Conservation (phyloP, 108 stramenopile genomes). For the Cylindrotheca closterium region DNA sequence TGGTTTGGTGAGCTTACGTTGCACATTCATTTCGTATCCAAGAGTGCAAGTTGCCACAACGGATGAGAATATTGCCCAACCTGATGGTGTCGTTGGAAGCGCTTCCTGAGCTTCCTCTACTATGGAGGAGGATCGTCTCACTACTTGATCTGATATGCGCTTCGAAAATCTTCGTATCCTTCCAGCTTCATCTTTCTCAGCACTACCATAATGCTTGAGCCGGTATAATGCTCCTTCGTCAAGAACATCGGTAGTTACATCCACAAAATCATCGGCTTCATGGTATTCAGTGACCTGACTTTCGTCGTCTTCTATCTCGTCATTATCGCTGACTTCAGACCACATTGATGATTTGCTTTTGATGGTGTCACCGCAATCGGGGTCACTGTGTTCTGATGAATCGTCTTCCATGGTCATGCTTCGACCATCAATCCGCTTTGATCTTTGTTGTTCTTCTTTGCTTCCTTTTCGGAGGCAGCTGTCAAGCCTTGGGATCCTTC, state of each 20-base stretch:
- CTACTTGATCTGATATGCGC: constrained; percentile 27
- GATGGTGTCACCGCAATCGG: too few relatives aligned
- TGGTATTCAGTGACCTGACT: not conserved
- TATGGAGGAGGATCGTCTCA: constrained; percentile 38
- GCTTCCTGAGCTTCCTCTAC: too few relatives aligned
- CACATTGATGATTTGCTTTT: not conserved
- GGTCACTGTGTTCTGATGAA: too few relatives aligned
- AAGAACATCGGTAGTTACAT: too few relatives aligned
- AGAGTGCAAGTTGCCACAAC: constrained; percentile 36
- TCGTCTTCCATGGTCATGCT: too few relatives aligned
- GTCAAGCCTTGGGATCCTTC: too few relatives aligned
- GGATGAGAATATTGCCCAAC: constrained; percentile 61
- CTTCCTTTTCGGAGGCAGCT: too few relatives aligned
- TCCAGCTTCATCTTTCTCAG: not conserved
- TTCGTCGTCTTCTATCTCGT: not conserved
- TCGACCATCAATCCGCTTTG: too few relatives aligned
- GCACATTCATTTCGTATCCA: constrained; percentile 60
- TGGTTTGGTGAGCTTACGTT: constrained; percentile 50
- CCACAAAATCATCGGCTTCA: not conserved
- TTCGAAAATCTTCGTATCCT: constrained; percentile 36
- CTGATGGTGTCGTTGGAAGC: constrained; percentile 62
- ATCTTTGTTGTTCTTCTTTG: too few relatives aligned
- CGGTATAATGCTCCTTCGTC: constrained; percentile 16
- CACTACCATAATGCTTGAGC: constrained; percentile 17
- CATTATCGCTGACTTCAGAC: not conserved